These are phyloP conservation scores for Cornus kousa DNA, from an alignment of 148 eudicot genomes.

Conservation along the genomic window DNA sequence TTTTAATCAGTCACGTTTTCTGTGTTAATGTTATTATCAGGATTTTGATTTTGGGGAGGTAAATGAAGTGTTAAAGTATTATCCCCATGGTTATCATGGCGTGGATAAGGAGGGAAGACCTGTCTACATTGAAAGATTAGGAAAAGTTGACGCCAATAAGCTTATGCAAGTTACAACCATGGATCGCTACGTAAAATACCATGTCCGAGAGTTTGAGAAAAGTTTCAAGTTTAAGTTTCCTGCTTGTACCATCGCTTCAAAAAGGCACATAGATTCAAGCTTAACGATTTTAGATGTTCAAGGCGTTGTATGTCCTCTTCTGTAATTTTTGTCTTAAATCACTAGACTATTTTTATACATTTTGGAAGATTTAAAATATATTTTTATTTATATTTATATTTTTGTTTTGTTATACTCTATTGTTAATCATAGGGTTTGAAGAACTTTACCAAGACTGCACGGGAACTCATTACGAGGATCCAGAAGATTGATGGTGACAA, in stretches of 20 bases:
- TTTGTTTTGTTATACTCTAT: background rate
- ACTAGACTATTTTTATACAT: background rate
- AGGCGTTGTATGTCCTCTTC: slow-evolving; percentile 75
- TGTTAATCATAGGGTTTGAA: slow-evolving; percentile 59
- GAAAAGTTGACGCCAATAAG: slow-evolving; percentile 86
- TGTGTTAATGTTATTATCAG: slow-evolving; percentile 30
- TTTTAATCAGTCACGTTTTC: background rate
- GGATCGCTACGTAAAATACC: slow-evolving; percentile 87
- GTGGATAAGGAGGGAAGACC: slow-evolving; percentile 95
- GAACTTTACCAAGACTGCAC: slow-evolving; percentile 76
- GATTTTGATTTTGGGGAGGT: slow-evolving; percentile 82
- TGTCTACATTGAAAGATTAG: slow-evolving; percentile 81
- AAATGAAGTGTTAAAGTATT: slow-evolving; percentile 77
- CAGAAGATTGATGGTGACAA: slow-evolving; percentile 92
- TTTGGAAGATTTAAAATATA: background rate
- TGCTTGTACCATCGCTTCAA: slow-evolving; percentile 82
- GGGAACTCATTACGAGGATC: slow-evolving; percentile 76
- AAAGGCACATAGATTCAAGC: slow-evolving; percentile 88
- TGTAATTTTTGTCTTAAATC: background rate
- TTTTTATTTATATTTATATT: background rate
- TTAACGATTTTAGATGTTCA: slow-evolving; percentile 95
- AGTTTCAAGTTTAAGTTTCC: slow-evolving; percentile 81
- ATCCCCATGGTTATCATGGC: slow-evolving; percentile 97
- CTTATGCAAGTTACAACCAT: slow-evolving; percentile 89
- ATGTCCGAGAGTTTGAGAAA: slow-evolving; percentile 86